Base-by-base conservation (phyloP, 2,329 filamentous ascomycete genomes). In the Plenodomus lindquistii region DNA sequence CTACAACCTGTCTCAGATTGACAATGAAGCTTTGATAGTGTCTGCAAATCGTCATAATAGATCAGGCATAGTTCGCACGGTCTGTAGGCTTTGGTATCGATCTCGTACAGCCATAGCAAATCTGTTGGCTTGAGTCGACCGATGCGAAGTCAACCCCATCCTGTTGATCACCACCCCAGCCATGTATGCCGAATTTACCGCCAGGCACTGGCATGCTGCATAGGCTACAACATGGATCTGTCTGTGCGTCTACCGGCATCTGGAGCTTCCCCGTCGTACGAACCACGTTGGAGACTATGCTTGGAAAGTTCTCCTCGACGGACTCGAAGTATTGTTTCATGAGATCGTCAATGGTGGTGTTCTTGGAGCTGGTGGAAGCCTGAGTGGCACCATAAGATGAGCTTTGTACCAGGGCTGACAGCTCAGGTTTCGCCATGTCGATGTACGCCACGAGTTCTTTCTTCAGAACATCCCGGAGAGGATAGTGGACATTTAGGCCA, bases 251-350 rank as follows among this genome's bases (percentile, higher is more conserved):
- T 18, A 75, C 60, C 0, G 76, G 68, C 20, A 83, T 74, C 38
- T 85, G 78, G 35, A 97, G 79, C 73, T 95, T 96, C 42, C 85
- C 86, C n/a, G 89, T 87, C 27, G 93, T 99, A 54, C 91, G 85
- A 4, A 97, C 93, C 9, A 99, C 94, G 69, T 99, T 99, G 24
- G 92, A 88, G 58, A 99, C 92, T 46, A 97, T 91, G 46, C 89
- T 90, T 2, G 92, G 89, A 65, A 95, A 97, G 50, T 87, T 88
- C 57, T 85, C 83, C 68, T 96, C 92, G 15, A 96, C 90, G 35
- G 85, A 87, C 57, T 85, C 83, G 65, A 99, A 96, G 71, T 97
- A 99, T 48, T 91, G 86, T 48, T 81, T 77, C 86, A 97, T 92
- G 44, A 99, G 82, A 59, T 92, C 87, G 66, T 97, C 91, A 62